These are phyloP conservation scores for Suillus subalutaceus DNA, from an alignment of 768 basidiomycete species.

Conservation along the genomic window DNA sequence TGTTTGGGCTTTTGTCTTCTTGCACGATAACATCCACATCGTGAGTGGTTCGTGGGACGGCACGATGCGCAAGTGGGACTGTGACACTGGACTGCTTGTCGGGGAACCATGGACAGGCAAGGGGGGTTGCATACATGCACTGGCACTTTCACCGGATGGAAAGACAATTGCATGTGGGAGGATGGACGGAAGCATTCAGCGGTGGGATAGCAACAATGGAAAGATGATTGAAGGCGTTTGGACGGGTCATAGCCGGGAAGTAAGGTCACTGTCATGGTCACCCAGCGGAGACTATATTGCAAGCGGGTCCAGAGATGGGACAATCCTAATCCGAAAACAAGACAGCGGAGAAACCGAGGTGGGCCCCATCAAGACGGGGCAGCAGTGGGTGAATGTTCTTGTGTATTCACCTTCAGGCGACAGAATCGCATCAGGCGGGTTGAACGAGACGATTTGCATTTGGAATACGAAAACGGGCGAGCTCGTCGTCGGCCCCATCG, in stretches of 20 bases:
- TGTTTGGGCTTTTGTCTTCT: neutral
- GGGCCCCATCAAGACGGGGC: neutral
- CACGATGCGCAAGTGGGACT: conserved; percentile 1
- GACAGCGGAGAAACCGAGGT: neutral
- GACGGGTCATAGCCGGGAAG: neutral
- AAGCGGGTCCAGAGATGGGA: neutral
- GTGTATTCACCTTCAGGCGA: neutral
- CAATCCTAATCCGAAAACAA: neutral
- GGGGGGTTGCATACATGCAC: neutral
- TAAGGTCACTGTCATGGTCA: neutral
- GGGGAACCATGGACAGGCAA: neutral
- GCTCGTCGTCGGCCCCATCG: neutral
- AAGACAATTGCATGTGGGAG: neutral
- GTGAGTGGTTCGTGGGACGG: conserved; percentile 1
- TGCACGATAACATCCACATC: neutral
- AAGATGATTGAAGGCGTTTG: neutral
- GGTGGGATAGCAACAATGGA: neutral
- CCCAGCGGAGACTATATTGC: neutral
- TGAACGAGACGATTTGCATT: neutral
- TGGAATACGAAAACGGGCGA: neutral
- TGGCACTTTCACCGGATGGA: neutral
- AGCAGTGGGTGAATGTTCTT: neutral
- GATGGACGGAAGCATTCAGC: neutral
- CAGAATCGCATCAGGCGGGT: neutral
- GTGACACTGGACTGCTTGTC: neutral